Evolutionary conservation across 305 asterid genomes (phyloP).

Genomic region (Solanum hybrid): DNA sequence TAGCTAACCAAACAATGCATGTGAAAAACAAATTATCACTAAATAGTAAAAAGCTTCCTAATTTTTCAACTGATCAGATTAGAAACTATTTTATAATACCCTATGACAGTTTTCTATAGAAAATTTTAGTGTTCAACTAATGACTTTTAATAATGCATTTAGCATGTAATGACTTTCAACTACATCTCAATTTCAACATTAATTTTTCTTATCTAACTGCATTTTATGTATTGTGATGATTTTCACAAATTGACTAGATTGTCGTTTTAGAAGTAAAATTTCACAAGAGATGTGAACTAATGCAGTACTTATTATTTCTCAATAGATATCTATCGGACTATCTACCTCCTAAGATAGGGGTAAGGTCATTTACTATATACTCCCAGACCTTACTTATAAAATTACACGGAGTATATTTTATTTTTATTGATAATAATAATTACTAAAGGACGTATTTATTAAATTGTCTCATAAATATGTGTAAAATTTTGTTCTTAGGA

Average conservation of each 20-base stretch:
- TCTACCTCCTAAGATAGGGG: background rate
- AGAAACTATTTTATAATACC: background rate
- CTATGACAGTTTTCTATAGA: background rate
- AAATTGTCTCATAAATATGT: background rate
- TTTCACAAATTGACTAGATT: background rate
- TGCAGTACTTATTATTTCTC: background rate
- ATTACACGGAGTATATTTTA: too few relatives aligned
- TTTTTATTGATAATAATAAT: too few relatives aligned
- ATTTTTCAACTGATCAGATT: too few relatives aligned
- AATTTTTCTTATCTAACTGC: too few relatives aligned
- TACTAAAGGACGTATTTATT: too few relatives aligned
- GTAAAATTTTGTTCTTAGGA: too few relatives aligned
- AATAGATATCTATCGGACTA: background rate
- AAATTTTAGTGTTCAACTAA: background rate
- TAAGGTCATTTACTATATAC: background rate
- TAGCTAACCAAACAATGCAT: background rate
- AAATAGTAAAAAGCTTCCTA: background rate
- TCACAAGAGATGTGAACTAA: background rate
- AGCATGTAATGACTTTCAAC: background rate
- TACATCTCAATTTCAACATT: background rate
- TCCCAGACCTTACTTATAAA: background rate
- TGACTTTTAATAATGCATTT: background rate
- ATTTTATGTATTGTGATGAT: background rate
- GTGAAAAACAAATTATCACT: background rate
- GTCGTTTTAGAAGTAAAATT: background rate